phyloP scores from a whole-genome alignment of 176 grass and related monocot genomes.

The Ananas comosus region DNA sequence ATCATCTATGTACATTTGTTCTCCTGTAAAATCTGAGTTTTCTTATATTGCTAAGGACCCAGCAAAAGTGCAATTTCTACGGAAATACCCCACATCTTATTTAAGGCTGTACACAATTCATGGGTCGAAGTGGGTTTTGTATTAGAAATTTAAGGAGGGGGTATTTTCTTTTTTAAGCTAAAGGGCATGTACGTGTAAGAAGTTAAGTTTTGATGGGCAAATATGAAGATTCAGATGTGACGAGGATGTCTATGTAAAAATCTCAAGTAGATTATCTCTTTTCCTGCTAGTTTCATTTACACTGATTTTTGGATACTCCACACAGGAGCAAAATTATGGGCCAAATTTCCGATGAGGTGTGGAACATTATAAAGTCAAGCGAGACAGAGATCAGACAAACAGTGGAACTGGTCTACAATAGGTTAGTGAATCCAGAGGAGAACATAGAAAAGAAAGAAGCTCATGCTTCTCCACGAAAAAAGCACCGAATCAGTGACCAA shows the following conservation, averaged over 20 bases:
- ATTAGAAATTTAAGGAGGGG: no score
- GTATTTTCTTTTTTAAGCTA: no score
- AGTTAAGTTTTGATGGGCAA: no score
- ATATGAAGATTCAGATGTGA: no score
- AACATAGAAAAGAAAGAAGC: conserved; percentile 12
- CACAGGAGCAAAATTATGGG: conserved; percentile 71
- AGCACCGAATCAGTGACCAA: conserved; percentile 26
- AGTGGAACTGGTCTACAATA: conserved; percentile 44
- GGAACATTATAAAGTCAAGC: conserved; percentile 49
- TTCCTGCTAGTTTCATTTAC: not conserved
- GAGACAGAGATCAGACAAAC: conserved; percentile 54
- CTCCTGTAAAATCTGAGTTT: no score
- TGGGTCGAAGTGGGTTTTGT: no score
- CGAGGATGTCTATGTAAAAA: conserved; percentile 1
- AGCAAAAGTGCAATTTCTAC: no score
- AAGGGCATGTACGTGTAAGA: no score
- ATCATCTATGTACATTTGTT: no score
- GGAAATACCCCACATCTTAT: no score
- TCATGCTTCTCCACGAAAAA: conserved; percentile 27
- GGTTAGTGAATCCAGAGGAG: conserved; percentile 46
- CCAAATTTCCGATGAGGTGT: conserved; percentile 68
- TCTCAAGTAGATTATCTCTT: not conserved
- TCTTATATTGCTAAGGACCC: no score
- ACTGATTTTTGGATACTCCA: not conserved
- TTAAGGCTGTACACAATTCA: no score